A percentile compares a stretch with the other conserved stretches of the same genome.
phyloP scores from a whole-genome alignment of 208 protist species.

The Kentomonas sorsogonicus region DNA sequence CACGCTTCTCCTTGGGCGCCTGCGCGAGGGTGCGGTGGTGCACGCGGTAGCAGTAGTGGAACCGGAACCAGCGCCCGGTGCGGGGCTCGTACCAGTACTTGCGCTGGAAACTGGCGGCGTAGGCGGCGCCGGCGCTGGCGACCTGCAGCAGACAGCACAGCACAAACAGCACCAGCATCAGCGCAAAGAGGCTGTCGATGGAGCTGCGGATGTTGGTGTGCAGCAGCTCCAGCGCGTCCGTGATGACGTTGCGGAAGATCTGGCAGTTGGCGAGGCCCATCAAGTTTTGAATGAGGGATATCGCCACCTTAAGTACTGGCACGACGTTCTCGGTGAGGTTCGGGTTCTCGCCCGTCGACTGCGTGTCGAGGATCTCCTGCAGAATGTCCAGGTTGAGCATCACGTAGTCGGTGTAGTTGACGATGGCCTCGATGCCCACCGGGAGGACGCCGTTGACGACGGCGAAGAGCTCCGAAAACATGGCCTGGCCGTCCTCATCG shows the following conservation, averaged over 20 bases:
- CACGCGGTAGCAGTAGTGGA: constrained; percentile 31
- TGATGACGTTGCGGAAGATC: constrained; percentile 24
- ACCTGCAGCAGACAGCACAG: constrained; percentile 15
- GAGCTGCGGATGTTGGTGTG: constrained; percentile 17
- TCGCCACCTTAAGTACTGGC: constrained; percentile 11
- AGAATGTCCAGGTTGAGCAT: constrained; percentile 17
- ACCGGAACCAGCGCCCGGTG: constrained; percentile 35
- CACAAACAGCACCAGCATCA: constrained; percentile 27
- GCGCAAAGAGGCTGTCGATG: constrained; percentile 20
- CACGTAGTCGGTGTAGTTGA: constrained; percentile 25
- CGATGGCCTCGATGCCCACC: constrained; percentile 16
- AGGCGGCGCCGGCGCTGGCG: constrained; percentile 5
- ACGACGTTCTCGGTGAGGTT: constrained; percentile 12
- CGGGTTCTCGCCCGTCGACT: constrained; percentile 11
- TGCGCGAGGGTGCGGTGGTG: constrained; percentile 16
- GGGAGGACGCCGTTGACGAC: constrained; percentile 17
- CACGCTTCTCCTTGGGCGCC: background rate
- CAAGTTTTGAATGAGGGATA: constrained; percentile 14
- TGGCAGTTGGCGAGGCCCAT: constrained; percentile 27
- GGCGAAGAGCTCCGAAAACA: constrained; percentile 9
- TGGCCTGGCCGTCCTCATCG: constrained; percentile 12
- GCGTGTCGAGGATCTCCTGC: constrained; percentile 15
- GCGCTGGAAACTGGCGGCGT: constrained; percentile 18
- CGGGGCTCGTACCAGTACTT: constrained; percentile 27
- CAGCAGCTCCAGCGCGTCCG: constrained; percentile 17